A percentile compares a stretch with the other conserved stretches of the same genome.
These are phyloP conservation scores for Aspergillus biplanus DNA, from an alignment of 495 filamentous ascomycete species.

Conservation along the genomic window DNA sequence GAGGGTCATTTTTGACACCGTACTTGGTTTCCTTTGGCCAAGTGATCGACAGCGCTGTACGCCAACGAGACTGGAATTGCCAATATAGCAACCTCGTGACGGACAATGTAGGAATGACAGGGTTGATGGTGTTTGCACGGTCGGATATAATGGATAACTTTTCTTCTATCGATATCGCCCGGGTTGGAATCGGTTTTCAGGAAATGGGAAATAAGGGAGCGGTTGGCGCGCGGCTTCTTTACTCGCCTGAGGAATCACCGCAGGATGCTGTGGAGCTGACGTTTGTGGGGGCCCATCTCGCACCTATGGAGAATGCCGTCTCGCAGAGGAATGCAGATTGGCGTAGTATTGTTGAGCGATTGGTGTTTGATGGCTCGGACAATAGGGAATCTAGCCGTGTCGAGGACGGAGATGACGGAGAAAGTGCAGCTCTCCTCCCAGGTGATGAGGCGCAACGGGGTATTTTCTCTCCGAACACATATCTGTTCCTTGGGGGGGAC, in stretches of 20 bases:
- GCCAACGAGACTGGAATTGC: constrained; percentile 34
- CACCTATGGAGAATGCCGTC: constrained; percentile 76
- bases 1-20: constrained; percentile 74
- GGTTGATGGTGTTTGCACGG: constrained; percentile 75
- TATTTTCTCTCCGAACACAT: constrained; percentile 74
- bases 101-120: constrained; percentile 86
- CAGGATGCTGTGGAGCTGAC: constrained; percentile 65
- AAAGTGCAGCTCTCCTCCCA: constrained; percentile 46
- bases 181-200: constrained; percentile 77
- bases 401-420: constrained; percentile 38
- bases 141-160: constrained; percentile 60
- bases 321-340: constrained; percentile 81
- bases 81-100: constrained; percentile 57
- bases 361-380: constrained; percentile 64
- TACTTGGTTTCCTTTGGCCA: constrained; percentile 72
- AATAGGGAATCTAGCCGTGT: constrained; percentile 5
- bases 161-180: constrained; percentile 65
- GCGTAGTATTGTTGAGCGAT: constrained; percentile 73
- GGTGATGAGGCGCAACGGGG: constrained; percentile 33
- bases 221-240: constrained; percentile 73
- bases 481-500: constrained; percentile 87
- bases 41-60: constrained; percentile 70
- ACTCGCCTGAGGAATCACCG: constrained; percentile 35
- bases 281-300: constrained; percentile 87
- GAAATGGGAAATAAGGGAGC: constrained; percentile 97